These are phyloP conservation scores for Fusarium kyushuense DNA, from an alignment of 2,329 filamentous ascomycete species.

Conservation along the genomic window DNA sequence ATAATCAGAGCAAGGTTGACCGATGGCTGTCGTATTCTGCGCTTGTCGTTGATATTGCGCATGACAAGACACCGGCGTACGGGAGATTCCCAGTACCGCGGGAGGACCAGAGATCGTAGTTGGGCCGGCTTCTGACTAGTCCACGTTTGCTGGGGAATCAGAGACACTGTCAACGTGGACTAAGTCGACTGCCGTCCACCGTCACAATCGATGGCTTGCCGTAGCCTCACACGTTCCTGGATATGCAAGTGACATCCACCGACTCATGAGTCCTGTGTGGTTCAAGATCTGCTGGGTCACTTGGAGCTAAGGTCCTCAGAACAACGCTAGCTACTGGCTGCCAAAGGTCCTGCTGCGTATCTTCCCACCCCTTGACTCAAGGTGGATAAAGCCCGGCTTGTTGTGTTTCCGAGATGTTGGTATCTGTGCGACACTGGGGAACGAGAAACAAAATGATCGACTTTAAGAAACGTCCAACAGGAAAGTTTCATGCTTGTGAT, in stretches of 20 bases:
- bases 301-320: conserved; percentile 38
- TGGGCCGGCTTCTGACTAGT: conserved; percentile 42
- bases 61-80: conserved; percentile 41
- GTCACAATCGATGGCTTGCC: conserved; percentile 48
- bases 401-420: conserved; percentile 48
- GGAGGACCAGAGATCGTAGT: conserved; percentile 47
- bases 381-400: conserved; percentile 45
- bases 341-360: conserved; percentile 26
- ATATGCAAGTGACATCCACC: conserved; percentile 47
- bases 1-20: conserved; percentile 20
- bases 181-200: conserved; percentile 47
- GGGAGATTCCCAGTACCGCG: conserved; percentile 47
- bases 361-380: conserved; percentile 30
- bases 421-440: conserved; percentile 38
- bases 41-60: conserved; percentile 22
- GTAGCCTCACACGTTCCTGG: conserved; percentile 51
- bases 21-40: conserved; percentile 17
- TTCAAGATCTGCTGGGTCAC: conserved; percentile 38
- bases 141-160: conserved; percentile 42
- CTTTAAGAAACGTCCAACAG: conserved; percentile 7
- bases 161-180: conserved; percentile 45
- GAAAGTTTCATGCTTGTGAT: conserved; percentile 4
- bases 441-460: conserved; percentile 10
- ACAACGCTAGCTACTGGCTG: conserved; percentile 39
- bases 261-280: conserved; percentile 43